Conservation (phyloP, 768 basidiomycete genomes). For the Xerocomellus amylosporus region DNA sequence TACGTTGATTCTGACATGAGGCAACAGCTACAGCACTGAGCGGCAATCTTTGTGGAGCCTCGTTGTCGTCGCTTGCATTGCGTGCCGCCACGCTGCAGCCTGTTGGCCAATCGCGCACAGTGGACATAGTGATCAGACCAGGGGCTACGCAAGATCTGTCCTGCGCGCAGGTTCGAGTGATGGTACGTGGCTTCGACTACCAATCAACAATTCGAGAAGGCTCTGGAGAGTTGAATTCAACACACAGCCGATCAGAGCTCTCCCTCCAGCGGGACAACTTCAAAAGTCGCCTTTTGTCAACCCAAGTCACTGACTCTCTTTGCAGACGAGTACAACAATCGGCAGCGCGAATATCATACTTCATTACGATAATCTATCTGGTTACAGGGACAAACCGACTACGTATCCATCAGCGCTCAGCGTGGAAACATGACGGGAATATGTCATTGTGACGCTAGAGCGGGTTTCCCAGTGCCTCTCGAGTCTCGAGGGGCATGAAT, state of each 20-base stretch:
- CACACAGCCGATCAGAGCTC: no score
- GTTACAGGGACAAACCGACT: neutral
- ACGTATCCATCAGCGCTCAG: neutral
- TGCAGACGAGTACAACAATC: neutral
- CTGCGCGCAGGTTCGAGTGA: neutral
- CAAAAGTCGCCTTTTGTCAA: no score
- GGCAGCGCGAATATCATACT: neutral
- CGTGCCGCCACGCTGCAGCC: no score
- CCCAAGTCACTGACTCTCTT: no score
- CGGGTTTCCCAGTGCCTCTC: no score
- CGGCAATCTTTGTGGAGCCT: neutral
- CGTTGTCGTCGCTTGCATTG: neutral
- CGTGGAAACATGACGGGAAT: no score
- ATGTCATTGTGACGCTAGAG: neutral
- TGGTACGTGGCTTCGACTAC: neutral
- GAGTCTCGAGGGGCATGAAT: neutral
- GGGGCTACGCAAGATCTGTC: neutral
- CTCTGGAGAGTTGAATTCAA: no score
- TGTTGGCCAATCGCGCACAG: no score
- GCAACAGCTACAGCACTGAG: neutral
- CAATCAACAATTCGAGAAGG: no score
- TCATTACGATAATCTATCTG: neutral
- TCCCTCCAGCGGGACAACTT: no score
- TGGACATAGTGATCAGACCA: neutral
- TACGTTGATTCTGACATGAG: neutral